These are phyloP conservation scores for Garcia nutans DNA, from an alignment of 345 rosid species.

Conservation along the genomic window DNA sequence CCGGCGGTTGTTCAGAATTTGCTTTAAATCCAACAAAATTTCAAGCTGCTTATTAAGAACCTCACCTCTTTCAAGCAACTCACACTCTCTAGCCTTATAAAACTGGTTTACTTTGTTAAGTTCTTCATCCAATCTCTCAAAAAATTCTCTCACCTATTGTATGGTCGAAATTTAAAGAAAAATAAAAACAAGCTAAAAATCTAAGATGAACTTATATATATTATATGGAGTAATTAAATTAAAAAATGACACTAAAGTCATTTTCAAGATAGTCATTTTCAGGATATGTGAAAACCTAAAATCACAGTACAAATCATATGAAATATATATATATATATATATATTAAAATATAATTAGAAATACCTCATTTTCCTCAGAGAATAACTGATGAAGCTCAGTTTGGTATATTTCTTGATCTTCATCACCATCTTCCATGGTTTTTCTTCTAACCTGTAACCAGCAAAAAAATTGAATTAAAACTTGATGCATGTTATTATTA, in stretches of 20 bases:
- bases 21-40: slow-evolving; percentile 62
- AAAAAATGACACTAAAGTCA: too few species aligned
- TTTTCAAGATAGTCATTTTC: too few species aligned
- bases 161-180: too few species aligned
- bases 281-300: too few species aligned
- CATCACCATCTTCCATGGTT: slow-evolving; percentile 48
- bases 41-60: slow-evolving; percentile 66
- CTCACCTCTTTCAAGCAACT: slow-evolving; percentile 80
- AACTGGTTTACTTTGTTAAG: slow-evolving; percentile 85
- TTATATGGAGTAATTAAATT: too few species aligned
- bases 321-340: neutral
- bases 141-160: slow-evolving; percentile 66
- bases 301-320: too few species aligned
- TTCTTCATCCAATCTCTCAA: slow-evolving; percentile 68
- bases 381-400: slow-evolving; percentile 86
- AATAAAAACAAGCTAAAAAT: too few species aligned
- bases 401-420: slow-evolving; percentile 55
- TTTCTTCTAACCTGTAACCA: slow-evolving; percentile 52
- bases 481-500: neutral
- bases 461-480: neutral
- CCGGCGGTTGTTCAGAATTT: slow-evolving; percentile 49
- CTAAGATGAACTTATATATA: neutral
- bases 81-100: slow-evolving; percentile 67
- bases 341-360: neutral
- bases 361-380: slow-evolving; percentile 95